Evolutionary conservation across 2,329 filamentous ascomycete genomes (phyloP).

Genomic region (Purpureocillium lavendulum): DNA sequence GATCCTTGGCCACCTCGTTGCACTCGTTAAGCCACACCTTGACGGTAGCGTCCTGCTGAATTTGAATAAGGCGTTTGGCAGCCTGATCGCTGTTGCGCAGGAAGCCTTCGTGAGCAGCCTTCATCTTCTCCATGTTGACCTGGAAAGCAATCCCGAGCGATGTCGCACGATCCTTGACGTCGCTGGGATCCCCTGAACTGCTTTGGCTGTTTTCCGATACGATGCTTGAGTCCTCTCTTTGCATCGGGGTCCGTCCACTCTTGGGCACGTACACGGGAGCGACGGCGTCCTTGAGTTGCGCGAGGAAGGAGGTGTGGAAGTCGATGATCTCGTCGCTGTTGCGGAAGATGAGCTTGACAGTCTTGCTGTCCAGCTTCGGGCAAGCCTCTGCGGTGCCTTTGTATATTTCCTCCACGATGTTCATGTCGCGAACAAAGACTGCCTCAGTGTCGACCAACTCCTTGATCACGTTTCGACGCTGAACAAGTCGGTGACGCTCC

Average conservation of each 20-base stretch:
- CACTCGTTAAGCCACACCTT: slow-evolving; percentile 90
- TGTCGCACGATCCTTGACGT: slow-evolving; percentile 44
- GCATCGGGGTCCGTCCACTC: slow-evolving; percentile 31
- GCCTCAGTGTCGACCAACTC: slow-evolving; percentile 91
- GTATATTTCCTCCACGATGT: slow-evolving; percentile 95
- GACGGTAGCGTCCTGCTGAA: slow-evolving; percentile 55
- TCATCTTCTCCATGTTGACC: slow-evolving; percentile 51
- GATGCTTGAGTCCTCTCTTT: slow-evolving; percentile 30
- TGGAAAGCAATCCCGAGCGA: slow-evolving; percentile 45
- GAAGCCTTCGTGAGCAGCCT: slow-evolving; percentile 52
- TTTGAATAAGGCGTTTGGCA: slow-evolving; percentile 51
- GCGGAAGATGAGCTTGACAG: slow-evolving; percentile 83
- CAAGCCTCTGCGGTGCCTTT: slow-evolving; percentile 83
- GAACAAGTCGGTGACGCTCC: slow-evolving; percentile 63
- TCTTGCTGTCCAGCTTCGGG: slow-evolving; percentile 69
- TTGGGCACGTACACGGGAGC: slow-evolving; percentile 69
- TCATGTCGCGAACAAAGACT: slow-evolving; percentile 89
- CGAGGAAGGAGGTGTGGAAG: slow-evolving; percentile 74
- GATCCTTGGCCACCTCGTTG: slow-evolving; percentile 81
- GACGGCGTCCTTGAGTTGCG: slow-evolving; percentile 72
- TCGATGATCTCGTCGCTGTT: slow-evolving; percentile 86
- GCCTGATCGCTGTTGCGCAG: slow-evolving; percentile 56
- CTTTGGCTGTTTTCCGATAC: slow-evolving; percentile 31
- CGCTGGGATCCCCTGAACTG: slow-evolving; percentile 33
- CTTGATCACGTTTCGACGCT: slow-evolving; percentile 78